These are phyloP conservation scores for Scorias spongiosa DNA, from an alignment of 2,329 filamentous ascomycete species.

Conservation along the genomic window DNA sequence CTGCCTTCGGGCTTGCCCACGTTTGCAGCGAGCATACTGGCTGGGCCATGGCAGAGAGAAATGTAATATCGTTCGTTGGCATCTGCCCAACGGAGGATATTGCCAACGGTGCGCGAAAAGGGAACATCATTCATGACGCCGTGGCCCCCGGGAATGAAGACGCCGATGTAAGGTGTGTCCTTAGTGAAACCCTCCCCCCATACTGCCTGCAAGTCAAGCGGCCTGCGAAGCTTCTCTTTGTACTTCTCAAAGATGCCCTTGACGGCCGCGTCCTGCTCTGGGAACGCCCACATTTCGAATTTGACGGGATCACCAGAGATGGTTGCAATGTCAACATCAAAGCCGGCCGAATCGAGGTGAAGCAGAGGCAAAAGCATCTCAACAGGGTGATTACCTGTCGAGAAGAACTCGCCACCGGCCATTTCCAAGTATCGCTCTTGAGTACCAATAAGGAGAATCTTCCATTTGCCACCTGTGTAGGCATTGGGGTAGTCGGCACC, in stretches of 20 bases:
- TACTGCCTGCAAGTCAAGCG: constrained; percentile 5
- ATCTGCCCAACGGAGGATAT: constrained; percentile 9
- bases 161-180: constrained; percentile 9
- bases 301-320: constrained; percentile 10
- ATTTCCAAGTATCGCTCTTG: constrained; percentile 10
- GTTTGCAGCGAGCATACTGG: constrained; percentile 6
- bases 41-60: constrained; percentile 9
- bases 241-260: constrained; percentile 9
- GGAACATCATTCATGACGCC: constrained; percentile 9
- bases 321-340: constrained; percentile 9
- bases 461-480: constrained; percentile 6
- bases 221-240: constrained; percentile 6
- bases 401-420: constrained; percentile 10
- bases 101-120: constrained; percentile 6
- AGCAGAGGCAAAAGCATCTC: constrained; percentile 10
- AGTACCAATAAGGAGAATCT: constrained; percentile 9
- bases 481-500: too few relatives aligned
- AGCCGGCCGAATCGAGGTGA: constrained; percentile 9
- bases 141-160: constrained; percentile 10
- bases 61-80: constrained; percentile 7
- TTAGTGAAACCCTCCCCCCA: constrained; percentile 9
- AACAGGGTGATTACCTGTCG: constrained; percentile 10
- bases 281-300: constrained; percentile 10
- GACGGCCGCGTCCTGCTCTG: constrained; percentile 8
- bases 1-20: constrained; percentile 5